Percentiles rank a stretch among this genome's conserved stretches.
phyloP scores from a whole-genome alignment of 148 eudicot genomes.

The Amaranthus palmeri region DNA sequence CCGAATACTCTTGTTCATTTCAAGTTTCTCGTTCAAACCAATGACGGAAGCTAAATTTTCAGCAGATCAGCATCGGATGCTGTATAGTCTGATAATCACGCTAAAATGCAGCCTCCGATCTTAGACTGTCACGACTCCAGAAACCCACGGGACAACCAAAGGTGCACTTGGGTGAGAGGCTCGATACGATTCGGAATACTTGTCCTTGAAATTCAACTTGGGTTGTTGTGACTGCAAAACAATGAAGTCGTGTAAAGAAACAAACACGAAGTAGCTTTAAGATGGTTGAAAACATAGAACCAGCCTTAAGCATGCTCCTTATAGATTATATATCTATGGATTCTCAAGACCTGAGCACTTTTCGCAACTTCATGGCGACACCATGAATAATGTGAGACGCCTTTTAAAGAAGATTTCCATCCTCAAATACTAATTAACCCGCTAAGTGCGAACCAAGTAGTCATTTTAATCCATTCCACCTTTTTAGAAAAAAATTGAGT shows the following conservation, averaged over 20 bases:
- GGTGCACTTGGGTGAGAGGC: conserved; percentile 71
- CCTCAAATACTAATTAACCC: too few species aligned
- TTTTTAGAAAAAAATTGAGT: background rate
- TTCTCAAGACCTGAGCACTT: background rate
- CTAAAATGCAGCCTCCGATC: background rate
- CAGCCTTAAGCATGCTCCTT: background rate
- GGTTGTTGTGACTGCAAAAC: conserved; percentile 73
- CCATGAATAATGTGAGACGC: background rate
- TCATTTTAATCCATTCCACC: too few species aligned
- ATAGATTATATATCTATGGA: background rate
- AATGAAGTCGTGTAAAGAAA: background rate
- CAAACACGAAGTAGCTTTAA: background rate
- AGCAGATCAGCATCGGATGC: background rate
- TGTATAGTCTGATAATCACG: background rate
- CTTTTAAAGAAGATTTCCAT: too few species aligned
- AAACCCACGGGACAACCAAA: conserved; percentile 78
- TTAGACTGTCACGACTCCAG: conserved; percentile 55
- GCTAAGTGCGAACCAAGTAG: too few species aligned
- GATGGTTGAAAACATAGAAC: background rate
- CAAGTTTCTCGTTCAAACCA: background rate
- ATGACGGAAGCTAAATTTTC: background rate
- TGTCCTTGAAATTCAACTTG: conserved; percentile 63
- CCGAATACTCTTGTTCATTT: background rate
- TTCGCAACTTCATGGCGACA: background rate
- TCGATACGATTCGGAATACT: conserved; percentile 67